Conservation (phyloP, 2,329 filamentous ascomycete genomes). For the Botryotinia convoluta region DNA sequence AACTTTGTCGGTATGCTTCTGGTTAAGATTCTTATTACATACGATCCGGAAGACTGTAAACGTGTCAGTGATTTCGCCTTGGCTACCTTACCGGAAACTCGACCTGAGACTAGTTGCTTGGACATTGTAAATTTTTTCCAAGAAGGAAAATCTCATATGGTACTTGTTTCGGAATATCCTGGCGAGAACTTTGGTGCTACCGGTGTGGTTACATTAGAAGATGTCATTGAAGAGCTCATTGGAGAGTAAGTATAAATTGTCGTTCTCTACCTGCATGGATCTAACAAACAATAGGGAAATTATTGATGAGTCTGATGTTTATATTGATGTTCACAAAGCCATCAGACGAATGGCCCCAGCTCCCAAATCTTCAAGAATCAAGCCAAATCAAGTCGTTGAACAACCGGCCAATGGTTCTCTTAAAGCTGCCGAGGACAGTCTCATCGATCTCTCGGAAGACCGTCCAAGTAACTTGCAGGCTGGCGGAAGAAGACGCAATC, state of each 20-base stretch:
- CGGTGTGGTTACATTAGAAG: slow-evolving; percentile 92
- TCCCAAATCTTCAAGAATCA: slow-evolving; percentile 68
- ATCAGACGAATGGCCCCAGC: slow-evolving; percentile 64
- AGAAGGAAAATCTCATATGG: slow-evolving; percentile 98
- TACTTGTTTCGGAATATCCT: slow-evolving; percentile 84
- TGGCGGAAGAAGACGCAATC: slow-evolving; percentile 19
- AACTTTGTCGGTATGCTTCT: slow-evolving; percentile 98
- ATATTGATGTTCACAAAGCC: slow-evolving; percentile 96
- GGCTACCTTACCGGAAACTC: slow-evolving; percentile 90
- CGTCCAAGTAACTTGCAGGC: slow-evolving; percentile 22
- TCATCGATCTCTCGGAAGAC: slow-evolving; percentile 47
- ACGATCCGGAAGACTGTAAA: slow-evolving; percentile 85
- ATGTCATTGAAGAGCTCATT: slow-evolving; percentile 97
- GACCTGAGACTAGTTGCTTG: slow-evolving; percentile 91
- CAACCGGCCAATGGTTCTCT: slow-evolving; percentile 42
- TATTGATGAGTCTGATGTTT: slow-evolving; percentile 97
- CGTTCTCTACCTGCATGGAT: slow-evolving; percentile 20
- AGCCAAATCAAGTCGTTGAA: slow-evolving; percentile 52
- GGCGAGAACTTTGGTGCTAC: slow-evolving; percentile 89
- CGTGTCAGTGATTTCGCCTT: slow-evolving; percentile 87
- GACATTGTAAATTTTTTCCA: slow-evolving; percentile 99
- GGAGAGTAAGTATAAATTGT: slow-evolving; percentile 70
- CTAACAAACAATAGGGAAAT: slow-evolving; percentile 69
- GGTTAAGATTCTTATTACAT: slow-evolving; percentile 98
- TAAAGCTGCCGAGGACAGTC: slow-evolving; percentile 37